Conservation (phyloP, 345 rosid genomes). For the Murraya koenigii region DNA sequence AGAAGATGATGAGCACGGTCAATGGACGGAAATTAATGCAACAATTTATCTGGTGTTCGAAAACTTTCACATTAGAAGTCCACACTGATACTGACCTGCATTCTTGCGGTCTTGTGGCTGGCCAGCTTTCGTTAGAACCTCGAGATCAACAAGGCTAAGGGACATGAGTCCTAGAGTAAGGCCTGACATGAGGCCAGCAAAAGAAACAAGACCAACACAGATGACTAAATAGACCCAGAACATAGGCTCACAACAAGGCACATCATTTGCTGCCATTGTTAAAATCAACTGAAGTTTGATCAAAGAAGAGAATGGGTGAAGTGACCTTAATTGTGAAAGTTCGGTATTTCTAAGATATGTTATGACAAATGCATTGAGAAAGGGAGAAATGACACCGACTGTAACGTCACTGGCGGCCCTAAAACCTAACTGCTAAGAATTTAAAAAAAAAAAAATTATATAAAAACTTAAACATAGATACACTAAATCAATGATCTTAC, state of each 20-base stretch:
- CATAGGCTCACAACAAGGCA: conserved; percentile 83
- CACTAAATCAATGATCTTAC: background rate
- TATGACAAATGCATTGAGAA: background rate
- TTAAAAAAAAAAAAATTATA: background rate
- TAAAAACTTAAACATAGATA: background rate
- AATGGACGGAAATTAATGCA: background rate
- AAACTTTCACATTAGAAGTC: background rate
- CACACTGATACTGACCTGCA: conserved; percentile 44
- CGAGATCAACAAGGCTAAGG: conserved; percentile 80
- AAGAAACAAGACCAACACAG: conserved; percentile 53
- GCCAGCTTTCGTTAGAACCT: conserved; percentile 76
- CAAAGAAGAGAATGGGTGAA: background rate
- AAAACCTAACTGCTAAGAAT: conserved; percentile 23
- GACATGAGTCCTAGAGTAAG: conserved; percentile 93
- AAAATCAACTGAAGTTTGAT: background rate
- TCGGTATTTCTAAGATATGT: background rate
- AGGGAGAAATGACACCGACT: conserved; percentile 23
- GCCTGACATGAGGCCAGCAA: conserved; percentile 95
- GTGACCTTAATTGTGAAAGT: background rate
- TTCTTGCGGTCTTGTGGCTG: conserved; percentile 64
- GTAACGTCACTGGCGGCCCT: conserved; percentile 24
- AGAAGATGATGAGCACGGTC: background rate
- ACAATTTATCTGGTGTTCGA: background rate
- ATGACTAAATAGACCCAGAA: conserved; percentile 68
- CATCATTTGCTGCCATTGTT: conserved; percentile 81